Conservation (phyloP, 805 yeast genomes). For the Cyberlindnera maritima region DNA sequence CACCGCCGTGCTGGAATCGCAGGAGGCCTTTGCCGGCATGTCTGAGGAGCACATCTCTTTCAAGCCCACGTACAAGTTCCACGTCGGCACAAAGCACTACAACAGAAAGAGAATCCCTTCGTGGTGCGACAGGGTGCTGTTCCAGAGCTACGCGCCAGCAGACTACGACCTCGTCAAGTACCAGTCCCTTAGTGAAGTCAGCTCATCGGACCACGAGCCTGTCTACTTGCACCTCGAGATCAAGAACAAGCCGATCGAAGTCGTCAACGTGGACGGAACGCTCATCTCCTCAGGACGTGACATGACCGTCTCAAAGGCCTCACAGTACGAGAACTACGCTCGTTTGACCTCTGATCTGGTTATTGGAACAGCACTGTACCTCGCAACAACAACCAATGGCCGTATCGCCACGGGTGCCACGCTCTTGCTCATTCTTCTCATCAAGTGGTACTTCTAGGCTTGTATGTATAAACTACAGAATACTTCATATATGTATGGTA, state of each 20-base stretch:
- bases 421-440: neutral
- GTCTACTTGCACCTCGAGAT: conserved; percentile 49
- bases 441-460: neutral
- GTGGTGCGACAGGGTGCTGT: conserved; percentile 88
- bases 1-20: conserved; percentile 30
- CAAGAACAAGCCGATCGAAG: conserved; percentile 1
- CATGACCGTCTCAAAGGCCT: neutral
- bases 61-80: conserved; percentile 78
- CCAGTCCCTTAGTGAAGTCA: conserved; percentile 43
- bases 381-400: conserved; percentile 5
- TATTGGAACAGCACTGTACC: conserved; percentile 2
- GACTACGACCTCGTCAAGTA: conserved; percentile 40
- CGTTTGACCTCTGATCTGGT: conserved; percentile 2
- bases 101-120: conserved; percentile 67
- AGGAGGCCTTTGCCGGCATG: conserved; percentile 58
- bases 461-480: neutral
- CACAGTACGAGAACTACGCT: conserved; percentile 5
- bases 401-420: neutral
- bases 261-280: conserved; percentile 1
- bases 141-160: conserved; percentile 38
- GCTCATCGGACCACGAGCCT: conserved; percentile 78
- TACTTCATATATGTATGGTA: neutral
- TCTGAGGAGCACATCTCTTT: conserved; percentile 63
- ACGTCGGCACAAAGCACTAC: conserved; percentile 45
- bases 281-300: conserved; percentile 2